Evolutionary conservation across 2,329 filamentous ascomycete genomes (phyloP), one percentile per base, ranked within the genome.

Genomic region (Venturia nashicola): DNA sequence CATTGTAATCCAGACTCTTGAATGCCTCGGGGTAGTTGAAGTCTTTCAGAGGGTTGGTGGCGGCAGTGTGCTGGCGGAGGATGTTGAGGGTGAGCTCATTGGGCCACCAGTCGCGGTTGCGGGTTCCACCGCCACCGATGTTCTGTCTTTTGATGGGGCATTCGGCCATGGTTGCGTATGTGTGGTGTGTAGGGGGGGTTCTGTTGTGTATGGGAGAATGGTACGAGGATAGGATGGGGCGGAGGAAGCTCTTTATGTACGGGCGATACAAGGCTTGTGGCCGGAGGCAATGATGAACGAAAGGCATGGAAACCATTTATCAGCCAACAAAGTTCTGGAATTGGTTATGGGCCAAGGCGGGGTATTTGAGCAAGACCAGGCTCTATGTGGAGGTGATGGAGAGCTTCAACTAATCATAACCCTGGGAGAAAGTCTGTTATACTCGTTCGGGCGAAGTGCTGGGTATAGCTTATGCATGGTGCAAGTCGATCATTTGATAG

Each of bases 21-120:
- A 91, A 91, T 39, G 87, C 88, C 36, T 81, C 78, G 20, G 81
- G 80, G 75, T 92, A 92, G 78, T 91, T 83, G 70, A 90, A 90
- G 68, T 87, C 83, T 67, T 80, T 77, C 70, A 76, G 80, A 0
- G 89, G 89, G 74, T 89, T 88, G 67, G 83, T 83, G 65, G 79
- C 77, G 27, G 79, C 71, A 43, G 81, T 84, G 72, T 90, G 83
- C 76, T 91, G 88, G 71, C 88, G 88, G 62, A 92, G 83, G 70
- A 91, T 86, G 77, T 87, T 85, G 68, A 90, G 79, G 71, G 79
- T 83, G 67, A 91, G 76, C 69, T 82, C 77, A 65, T 85, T 81
- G 63, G 89, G 88, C 88, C 88, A 91, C 85, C 87, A 90, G 79
- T 91, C 86, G 63, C 69, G 71, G 78, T 86, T 90, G 66, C 79